Conservation (phyloP, 192 early-diverging fungal species). For the Endogone sp. region DNA sequence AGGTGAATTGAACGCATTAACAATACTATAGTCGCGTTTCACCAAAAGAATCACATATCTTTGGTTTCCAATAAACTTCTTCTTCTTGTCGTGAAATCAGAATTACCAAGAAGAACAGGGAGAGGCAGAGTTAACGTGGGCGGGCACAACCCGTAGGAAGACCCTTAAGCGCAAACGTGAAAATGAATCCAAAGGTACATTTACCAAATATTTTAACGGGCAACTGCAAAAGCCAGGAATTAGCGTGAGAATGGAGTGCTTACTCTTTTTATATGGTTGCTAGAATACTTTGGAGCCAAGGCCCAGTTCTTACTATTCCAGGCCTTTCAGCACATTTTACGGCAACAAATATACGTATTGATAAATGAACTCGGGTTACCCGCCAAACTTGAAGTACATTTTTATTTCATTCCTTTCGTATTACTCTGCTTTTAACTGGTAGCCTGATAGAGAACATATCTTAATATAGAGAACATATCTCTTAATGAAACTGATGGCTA, state of each 20-base stretch:
- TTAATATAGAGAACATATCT: no score
- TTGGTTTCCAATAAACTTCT: background rate
- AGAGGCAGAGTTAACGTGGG: background rate
- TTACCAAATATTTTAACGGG: no score
- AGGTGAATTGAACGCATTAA: slow-evolving; percentile 5
- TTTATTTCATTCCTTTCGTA: no score
- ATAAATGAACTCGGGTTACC: slow-evolving; percentile 22
- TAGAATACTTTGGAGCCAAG: slow-evolving; percentile 12
- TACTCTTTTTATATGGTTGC: background rate
- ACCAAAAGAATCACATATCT: slow-evolving; percentile 20
- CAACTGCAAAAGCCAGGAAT: background rate
- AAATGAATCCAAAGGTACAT: no score
- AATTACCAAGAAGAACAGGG: background rate
- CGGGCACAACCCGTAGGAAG: no score
- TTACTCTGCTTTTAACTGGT: no score
- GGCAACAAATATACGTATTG: slow-evolving; percentile 6
- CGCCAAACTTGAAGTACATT: slow-evolving; percentile 20
- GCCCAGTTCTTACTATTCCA: slow-evolving; percentile 2
- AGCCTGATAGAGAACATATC: no score
- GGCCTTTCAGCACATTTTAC: slow-evolving; percentile 16
- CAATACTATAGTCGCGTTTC: background rate
- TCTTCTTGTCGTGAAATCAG: background rate
- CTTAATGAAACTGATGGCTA: no score
- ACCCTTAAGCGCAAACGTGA: no score
- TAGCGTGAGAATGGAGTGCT: background rate